These are phyloP conservation scores for Leptodermis oblonga DNA, from an alignment of 257 asterid species.

Conservation along the genomic window DNA sequence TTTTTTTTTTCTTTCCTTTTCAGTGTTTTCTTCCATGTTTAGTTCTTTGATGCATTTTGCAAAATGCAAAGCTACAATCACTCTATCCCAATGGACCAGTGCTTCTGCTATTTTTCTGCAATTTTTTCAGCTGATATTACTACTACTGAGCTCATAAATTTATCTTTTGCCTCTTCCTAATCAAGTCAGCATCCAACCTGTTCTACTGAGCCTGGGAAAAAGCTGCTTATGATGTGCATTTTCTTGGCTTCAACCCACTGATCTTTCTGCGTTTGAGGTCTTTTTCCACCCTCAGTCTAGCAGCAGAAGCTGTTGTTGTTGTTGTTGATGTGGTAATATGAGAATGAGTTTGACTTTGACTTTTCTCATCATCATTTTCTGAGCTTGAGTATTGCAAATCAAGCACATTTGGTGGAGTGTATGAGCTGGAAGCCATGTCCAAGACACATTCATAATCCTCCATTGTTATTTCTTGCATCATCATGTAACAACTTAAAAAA, in stretches of 20 bases:
- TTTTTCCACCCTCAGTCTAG: slow-evolving; percentile 1
- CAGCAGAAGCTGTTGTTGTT: background rate
- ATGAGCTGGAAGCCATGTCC: slow-evolving; percentile 28
- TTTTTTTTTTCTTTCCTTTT: background rate
- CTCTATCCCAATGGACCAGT: slow-evolving; percentile 20
- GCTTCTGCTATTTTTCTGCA: background rate
- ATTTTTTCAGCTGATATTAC: no score
- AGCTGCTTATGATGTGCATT: slow-evolving; percentile 20
- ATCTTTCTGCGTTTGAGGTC: slow-evolving; percentile 29
- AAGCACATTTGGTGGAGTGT: slow-evolving; percentile 47
- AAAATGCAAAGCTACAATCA: slow-evolving; percentile 18
- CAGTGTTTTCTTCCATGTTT: slow-evolving; percentile 5
- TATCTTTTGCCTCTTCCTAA: slow-evolving; percentile 1
- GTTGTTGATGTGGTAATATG: background rate
- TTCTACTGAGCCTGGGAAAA: slow-evolving; percentile 8
- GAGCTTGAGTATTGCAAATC: slow-evolving; percentile 37
- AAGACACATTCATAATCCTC: slow-evolving; percentile 33
- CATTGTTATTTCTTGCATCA: slow-evolving; percentile 35
- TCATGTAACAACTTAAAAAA: slow-evolving; percentile 35
- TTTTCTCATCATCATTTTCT: slow-evolving; percentile 2
- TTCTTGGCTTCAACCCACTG: slow-evolving; percentile 13
- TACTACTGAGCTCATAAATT: slow-evolving; percentile 5
- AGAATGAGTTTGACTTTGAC: slow-evolving; percentile 6
- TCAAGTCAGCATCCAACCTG: background rate
- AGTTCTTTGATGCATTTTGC: slow-evolving; percentile 20